Base-by-base conservation (phyloP, 345 rosid genomes). In the Hibiscus tridactylites region DNA sequence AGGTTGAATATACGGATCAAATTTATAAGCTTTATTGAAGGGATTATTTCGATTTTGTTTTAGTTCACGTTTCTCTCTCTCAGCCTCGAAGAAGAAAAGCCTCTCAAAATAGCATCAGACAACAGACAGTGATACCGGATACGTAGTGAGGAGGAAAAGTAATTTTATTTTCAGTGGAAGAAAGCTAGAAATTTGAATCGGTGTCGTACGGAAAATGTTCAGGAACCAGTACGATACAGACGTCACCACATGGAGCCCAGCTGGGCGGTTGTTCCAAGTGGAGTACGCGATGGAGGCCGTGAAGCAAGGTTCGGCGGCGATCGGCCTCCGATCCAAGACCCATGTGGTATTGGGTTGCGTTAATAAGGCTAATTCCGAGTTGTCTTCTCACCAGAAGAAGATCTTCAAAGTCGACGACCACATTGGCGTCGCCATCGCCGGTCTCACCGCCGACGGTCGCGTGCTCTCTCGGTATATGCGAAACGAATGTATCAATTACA, bases 241-340 rank as follows among this genome's bases (percentile, higher is more conserved):
- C 66, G 98, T 92, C 24, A 95, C 99, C 52, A 90, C 99, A 71
- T 95, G 99, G 99, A 90, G 98, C 84, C 99, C 99, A 0, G 91
- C 96, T 31, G 98, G 99, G 15, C 81, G 99, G 68, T 83, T 95
- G 11, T 90, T 89, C 79, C 99, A 95, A 86, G 98, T 95, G 71
- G 98, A 95, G 82, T 92, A 92, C 84, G 96, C 99, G 64, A 95
- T 95, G 98, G 99, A 95, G 85, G 98, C 99, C 11, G 97, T 95
- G 77, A 95, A 92, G 81, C 99, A 95, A 79, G 99, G 99, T 37
- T 95, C 99, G 26, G 99, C 98, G 11, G 99, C 99, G 49, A 95
- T 95, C 49, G 99, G 99, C 0, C 94, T 92, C 87, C 92, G 99
- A 92, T 95, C 99, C 76, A 92, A 86, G 81, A 79, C 92, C 58